These are phyloP conservation scores for Protea cynaroides DNA, from an alignment of 164 flowering plant genomes.

Conservation along the genomic window DNA sequence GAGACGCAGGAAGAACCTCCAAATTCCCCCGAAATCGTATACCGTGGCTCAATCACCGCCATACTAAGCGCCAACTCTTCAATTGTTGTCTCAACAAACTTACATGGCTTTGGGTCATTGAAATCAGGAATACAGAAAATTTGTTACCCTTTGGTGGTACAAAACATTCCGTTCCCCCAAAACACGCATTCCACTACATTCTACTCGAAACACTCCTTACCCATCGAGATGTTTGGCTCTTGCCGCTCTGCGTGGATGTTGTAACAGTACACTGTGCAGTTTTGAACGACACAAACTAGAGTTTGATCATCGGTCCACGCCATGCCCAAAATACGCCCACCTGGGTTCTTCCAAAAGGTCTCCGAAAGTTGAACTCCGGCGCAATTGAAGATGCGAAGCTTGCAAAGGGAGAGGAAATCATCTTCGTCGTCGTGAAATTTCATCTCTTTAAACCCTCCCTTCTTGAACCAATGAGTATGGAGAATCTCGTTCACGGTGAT, in stretches of 20 bases:
- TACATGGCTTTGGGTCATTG: slow-evolving; percentile 43
- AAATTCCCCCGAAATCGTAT: slow-evolving; percentile 87
- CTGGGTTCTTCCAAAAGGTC: slow-evolving; percentile 78
- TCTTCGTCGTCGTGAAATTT: too few relatives aligned
- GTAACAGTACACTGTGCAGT: slow-evolving; percentile 69
- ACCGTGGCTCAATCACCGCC: slow-evolving; percentile 91
- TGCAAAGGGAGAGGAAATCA: too few relatives aligned
- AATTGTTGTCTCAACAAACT: slow-evolving; percentile 55
- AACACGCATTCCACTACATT: slow-evolving; percentile 87
- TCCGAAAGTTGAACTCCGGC: slow-evolving; percentile 70
- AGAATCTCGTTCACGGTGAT: too few relatives aligned
- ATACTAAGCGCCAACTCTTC: slow-evolving; percentile 64
- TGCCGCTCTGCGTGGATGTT: slow-evolving; percentile 54
- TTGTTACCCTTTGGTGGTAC: slow-evolving; percentile 59
- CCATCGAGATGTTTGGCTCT: slow-evolving; percentile 57
- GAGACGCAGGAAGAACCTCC: slow-evolving; percentile 76
- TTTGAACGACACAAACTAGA: slow-evolving; percentile 77
- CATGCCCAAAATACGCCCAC: slow-evolving; percentile 77
- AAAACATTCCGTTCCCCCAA: slow-evolving; percentile 89
- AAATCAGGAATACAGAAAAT: slow-evolving; percentile 73
- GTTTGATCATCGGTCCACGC: slow-evolving; percentile 86
- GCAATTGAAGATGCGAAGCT: slow-evolving; percentile 80
- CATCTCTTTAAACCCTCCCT: too few relatives aligned
- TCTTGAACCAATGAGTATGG: too few relatives aligned
- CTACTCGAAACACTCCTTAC: slow-evolving; percentile 68